These are phyloP conservation scores for Cyberlindnera mississippiensis DNA, from an alignment of 805 yeast species.

Conservation along the genomic window DNA sequence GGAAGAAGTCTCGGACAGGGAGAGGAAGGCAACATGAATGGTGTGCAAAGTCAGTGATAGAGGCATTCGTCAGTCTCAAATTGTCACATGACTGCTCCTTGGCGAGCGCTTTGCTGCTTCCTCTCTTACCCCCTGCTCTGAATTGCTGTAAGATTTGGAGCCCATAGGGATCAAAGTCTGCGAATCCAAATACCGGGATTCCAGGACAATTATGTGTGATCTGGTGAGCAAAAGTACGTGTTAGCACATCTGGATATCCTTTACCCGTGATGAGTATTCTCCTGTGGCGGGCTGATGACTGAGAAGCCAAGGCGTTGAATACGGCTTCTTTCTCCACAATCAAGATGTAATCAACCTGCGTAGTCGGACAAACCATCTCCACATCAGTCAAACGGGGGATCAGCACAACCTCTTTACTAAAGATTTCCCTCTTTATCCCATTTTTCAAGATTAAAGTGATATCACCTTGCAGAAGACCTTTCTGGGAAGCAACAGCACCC, in stretches of 20 bases:
- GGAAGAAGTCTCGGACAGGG: constrained; percentile 27
- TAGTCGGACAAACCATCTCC: constrained; percentile 8
- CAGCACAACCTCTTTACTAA: constrained; percentile 17
- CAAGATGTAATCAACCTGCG: constrained; percentile 29
- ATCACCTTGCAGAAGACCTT: constrained; percentile 46
- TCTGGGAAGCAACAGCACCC: constrained; percentile 54
- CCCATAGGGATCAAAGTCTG: constrained; percentile 70
- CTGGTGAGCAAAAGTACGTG: constrained; percentile 40
- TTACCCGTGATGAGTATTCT: constrained; percentile 55
- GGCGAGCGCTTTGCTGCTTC: constrained; percentile 2
- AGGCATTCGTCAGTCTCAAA: constrained; percentile 16
- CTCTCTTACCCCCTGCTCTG: constrained; percentile 21
- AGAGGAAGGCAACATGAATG: constrained; percentile 19
- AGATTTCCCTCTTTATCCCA: neutral
- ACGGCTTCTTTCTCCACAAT: constrained; percentile 55
- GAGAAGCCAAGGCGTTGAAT: constrained; percentile 31
- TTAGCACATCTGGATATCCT: constrained; percentile 64
- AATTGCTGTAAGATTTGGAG: constrained; percentile 51
- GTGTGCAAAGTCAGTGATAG: constrained; percentile 20
- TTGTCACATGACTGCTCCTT: constrained; percentile 8
- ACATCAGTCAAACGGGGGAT: constrained; percentile 38
- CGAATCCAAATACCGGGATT: constrained; percentile 40
- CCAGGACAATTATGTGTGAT: constrained; percentile 25
- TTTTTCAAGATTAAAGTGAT: constrained; percentile 9
- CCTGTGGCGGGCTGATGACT: constrained; percentile 13